These are phyloP conservation scores for Nepenthes alata DNA, from an alignment of 179 eudicot species.

Conservation along the genomic window DNA sequence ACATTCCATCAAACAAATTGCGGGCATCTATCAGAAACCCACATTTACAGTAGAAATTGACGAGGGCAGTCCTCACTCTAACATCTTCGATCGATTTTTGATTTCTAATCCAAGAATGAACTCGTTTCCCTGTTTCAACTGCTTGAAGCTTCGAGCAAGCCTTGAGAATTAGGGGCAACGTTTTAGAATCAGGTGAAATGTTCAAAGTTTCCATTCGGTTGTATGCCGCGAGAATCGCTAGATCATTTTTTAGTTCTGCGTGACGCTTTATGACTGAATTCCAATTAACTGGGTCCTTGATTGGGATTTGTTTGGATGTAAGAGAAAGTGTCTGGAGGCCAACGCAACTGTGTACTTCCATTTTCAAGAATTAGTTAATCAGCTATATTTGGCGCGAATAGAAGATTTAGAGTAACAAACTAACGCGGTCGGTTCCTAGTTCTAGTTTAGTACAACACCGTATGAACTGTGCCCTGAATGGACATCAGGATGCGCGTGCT, in stretches of 20 bases:
- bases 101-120: constrained; percentile 15
- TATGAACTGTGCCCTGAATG: too few species aligned
- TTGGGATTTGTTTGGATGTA: constrained; percentile 8
- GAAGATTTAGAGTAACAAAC: too few species aligned
- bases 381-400: too few species aligned
- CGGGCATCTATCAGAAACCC: constrained; percentile 28
- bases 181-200: constrained; percentile 20
- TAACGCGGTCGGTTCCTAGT: too few species aligned
- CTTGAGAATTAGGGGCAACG: constrained; percentile 37
- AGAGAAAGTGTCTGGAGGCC: constrained; percentile 5
- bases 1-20: constrained; percentile 27
- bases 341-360: constrained; percentile 8
- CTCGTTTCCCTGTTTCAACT: constrained; percentile 26
- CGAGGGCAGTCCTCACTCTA: constrained; percentile 27
- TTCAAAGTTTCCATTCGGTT: constrained; percentile 28
- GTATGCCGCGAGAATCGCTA: constrained; percentile 26
- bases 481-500: too few species aligned
- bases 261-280: constrained; percentile 33
- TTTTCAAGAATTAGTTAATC: not conserved
- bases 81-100: constrained; percentile 18
- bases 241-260: constrained; percentile 29
- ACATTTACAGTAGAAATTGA: constrained; percentile 34
- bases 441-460: too few species aligned
- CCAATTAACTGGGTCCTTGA: constrained; percentile 21
- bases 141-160: constrained; percentile 35